A percentile compares a stretch with the other conserved stretches of the same genome.
Conservation (phyloP, 352 stramenopile genomes). For the Globisporangium abappressorium region DNA sequence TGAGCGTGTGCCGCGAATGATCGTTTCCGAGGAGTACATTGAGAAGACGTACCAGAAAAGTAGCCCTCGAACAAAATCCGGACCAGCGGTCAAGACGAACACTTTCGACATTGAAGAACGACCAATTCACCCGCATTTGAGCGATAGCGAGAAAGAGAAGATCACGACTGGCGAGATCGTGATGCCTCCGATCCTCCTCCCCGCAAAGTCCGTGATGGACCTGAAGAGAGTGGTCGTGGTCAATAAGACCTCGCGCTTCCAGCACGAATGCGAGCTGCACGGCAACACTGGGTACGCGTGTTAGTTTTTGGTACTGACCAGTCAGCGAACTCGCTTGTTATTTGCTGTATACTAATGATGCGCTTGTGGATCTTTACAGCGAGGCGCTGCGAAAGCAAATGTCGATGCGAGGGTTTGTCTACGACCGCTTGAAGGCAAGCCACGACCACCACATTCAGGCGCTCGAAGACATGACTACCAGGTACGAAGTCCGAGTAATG, state of each 20-base stretch:
- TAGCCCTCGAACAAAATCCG: slow-evolving; percentile 13
- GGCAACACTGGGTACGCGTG: slow-evolving; percentile 66
- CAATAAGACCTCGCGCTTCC: slow-evolving; percentile 86
- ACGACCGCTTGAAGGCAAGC: slow-evolving; percentile 82
- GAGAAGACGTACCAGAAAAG: slow-evolving; percentile 76
- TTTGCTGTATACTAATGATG: slow-evolving; percentile 5
- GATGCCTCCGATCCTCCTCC: slow-evolving; percentile 43
- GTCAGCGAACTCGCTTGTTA: background rate
- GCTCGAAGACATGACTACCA: slow-evolving; percentile 80
- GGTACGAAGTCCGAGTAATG: slow-evolving; percentile 19
- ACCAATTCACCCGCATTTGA: slow-evolving; percentile 13
- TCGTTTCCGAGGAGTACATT: slow-evolving; percentile 87
- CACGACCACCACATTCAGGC: slow-evolving; percentile 86
- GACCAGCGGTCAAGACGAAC: slow-evolving; percentile 19
- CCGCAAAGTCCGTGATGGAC: slow-evolving; percentile 44
- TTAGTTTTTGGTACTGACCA: background rate
- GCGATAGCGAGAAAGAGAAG: background rate
- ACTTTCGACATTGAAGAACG: slow-evolving; percentile 6
- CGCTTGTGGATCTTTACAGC: slow-evolving; percentile 23
- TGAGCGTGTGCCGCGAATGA: slow-evolving; percentile 83
- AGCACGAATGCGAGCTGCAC: slow-evolving; percentile 82
- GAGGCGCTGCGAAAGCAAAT: slow-evolving; percentile 88
- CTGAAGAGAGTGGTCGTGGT: slow-evolving; percentile 85
- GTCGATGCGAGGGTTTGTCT: slow-evolving; percentile 88
- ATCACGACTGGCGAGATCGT: slow-evolving; percentile 6